These are phyloP conservation scores for Sicyos edulis DNA, from an alignment of 306 rosid genomes.

Conservation along the genomic window DNA sequence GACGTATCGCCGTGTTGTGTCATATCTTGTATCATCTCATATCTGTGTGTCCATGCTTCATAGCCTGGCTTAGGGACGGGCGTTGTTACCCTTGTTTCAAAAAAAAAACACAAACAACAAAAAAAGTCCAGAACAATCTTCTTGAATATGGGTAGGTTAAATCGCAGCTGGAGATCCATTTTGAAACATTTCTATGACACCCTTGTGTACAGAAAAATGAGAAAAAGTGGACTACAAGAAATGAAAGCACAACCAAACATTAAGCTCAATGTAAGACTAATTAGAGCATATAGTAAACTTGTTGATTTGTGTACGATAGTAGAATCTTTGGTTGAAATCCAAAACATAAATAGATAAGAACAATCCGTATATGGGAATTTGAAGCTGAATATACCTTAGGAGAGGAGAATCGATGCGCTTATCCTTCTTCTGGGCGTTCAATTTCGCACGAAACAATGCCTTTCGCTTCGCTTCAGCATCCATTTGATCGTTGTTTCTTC, in stretches of 20 bases:
- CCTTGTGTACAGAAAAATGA: too few species aligned
- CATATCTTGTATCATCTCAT: too few species aligned
- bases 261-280: not conserved
- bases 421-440: constrained; percentile 76
- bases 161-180: not conserved
- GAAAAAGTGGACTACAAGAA: too few species aligned
- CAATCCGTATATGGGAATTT: not conserved
- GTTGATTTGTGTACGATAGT: not conserved
- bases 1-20: too few species aligned
- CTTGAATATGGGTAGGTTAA: not conserved
- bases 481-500: constrained; percentile 20
- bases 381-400: constrained; percentile 41
- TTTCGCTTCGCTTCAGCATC: constrained; percentile 58
- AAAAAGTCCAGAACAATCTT: not conserved
- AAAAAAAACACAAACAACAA: not conserved
- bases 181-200: not conserved
- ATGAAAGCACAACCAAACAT: too few species aligned
- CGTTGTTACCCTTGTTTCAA: too few species aligned
- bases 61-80: too few species aligned
- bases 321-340: not conserved
- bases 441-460: constrained; percentile 59
- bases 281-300: not conserved
- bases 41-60: too few species aligned
- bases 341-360: not conserved
- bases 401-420: constrained; percentile 80